These are phyloP conservation scores for Polychytrium aggregatum DNA, from an alignment of 192 early-diverging fungal genomes.

Conservation along the genomic window DNA sequence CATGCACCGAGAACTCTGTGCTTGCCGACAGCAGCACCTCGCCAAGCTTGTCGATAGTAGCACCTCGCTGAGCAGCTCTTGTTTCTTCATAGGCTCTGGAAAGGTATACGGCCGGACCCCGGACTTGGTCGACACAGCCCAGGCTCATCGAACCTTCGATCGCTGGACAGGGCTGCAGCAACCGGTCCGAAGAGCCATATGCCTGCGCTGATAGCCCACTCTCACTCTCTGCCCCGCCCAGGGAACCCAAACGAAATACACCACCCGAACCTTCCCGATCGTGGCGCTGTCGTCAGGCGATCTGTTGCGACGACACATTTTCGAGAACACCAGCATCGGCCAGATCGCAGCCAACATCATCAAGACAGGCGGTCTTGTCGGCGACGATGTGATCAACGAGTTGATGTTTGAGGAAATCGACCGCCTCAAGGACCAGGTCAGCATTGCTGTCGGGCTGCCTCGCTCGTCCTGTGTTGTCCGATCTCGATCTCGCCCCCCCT, in stretches of 20 bases:
- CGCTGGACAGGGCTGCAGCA: no score
- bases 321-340: conserved; percentile 43
- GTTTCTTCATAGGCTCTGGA: neutral
- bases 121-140: neutral
- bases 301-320: conserved; percentile 73
- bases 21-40: neutral
- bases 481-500: no score
- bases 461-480: no score
- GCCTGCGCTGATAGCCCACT: no score
- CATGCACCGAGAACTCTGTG: neutral
- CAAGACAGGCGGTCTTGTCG: conserved; percentile 44
- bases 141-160: neutral
- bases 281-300: conserved; percentile 77
- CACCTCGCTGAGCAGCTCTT: neutral
- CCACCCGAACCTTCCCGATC: conserved; percentile 53
- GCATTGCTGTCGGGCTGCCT: no score
- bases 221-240: conserved; percentile 38
- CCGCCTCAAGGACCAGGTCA: conserved; percentile 23
- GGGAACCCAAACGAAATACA: conserved; percentile 79
- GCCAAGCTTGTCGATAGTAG: neutral
- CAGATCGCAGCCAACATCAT: conserved; percentile 29
- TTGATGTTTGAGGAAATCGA: conserved; percentile 54
- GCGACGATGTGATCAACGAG: conserved; percentile 58
- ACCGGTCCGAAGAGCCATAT: no score
- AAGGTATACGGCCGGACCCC: neutral